A percentile compares a stretch with the other conserved stretches of the same genome.
phyloP scores from a whole-genome alignment of 805 yeast genomes.

The Metschnikowia hibisci region DNA sequence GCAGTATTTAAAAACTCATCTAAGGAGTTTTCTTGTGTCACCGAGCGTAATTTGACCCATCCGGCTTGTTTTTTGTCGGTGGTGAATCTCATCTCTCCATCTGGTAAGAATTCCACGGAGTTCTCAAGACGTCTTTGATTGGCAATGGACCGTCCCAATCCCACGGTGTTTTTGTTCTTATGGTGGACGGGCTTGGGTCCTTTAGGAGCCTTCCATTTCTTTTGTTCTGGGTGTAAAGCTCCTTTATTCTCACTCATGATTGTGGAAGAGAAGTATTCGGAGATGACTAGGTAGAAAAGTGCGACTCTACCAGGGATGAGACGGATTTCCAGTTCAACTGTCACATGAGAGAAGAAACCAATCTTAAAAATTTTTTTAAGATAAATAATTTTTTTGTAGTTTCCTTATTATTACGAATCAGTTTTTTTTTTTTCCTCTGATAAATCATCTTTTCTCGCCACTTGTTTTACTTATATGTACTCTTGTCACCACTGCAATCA shows the following conservation, averaged over 20 bases:
- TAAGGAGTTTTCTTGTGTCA: conserved; percentile 88
- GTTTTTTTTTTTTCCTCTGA: too few relatives aligned
- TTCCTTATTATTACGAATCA: too few relatives aligned
- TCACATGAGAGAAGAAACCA: too few relatives aligned
- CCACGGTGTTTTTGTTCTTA: conserved; percentile 78
- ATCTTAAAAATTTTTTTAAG: too few relatives aligned
- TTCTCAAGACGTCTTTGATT: conserved; percentile 70
- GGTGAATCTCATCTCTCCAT: conserved; percentile 85
- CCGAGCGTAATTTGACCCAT: conserved; percentile 89
- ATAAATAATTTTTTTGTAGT: too few relatives aligned
- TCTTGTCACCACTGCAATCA: too few relatives aligned
- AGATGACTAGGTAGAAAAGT: conserved; percentile 4
- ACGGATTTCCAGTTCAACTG: too few relatives aligned
- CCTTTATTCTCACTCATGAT: conserved; percentile 32
- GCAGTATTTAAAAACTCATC: conserved; percentile 96
- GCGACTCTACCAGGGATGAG: conserved; percentile 5
- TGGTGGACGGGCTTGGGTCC: conserved; percentile 90
- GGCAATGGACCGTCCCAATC: conserved; percentile 79
- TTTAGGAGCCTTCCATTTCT: conserved; percentile 83
- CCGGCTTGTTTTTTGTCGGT: conserved; percentile 79
- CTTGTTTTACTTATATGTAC: too few relatives aligned
- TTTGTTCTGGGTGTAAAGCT: conserved; percentile 44
- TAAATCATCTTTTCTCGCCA: too few relatives aligned
- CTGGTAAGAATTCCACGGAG: conserved; percentile 67
- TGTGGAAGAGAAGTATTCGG: conserved; percentile 6